Percentiles rank a stretch among this genome's conserved stretches.
Conservation (phyloP, 2,329 filamentous ascomycete species). For the Didymella pomorum region DNA sequence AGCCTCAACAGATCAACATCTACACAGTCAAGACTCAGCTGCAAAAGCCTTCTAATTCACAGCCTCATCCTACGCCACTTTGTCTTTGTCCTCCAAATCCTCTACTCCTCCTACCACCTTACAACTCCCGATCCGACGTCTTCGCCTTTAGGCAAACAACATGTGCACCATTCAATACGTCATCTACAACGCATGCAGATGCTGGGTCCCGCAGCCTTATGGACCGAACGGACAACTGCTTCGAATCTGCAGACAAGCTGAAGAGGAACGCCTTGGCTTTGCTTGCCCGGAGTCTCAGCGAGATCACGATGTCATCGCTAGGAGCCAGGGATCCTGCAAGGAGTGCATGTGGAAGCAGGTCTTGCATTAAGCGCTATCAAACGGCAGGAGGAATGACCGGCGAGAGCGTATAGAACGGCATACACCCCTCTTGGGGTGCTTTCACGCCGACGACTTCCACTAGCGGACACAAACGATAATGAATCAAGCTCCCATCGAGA, state of each 20-base stretch:
- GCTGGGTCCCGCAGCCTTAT: constrained; percentile 44
- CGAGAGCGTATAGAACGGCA: constrained; percentile 14
- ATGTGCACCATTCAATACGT: constrained; percentile 47
- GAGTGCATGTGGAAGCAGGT: constrained; percentile 42
- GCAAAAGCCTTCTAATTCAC: not conserved
- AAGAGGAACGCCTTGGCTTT: constrained; percentile 37
- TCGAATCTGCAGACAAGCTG: constrained; percentile 40
- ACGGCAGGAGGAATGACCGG: not conserved
- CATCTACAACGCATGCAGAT: constrained; percentile 38
- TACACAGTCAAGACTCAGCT: not conserved
- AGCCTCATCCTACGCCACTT: not conserved
- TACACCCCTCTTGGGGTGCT: too few relatives aligned
- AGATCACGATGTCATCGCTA: constrained; percentile 41
- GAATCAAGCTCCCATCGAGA: not conserved
- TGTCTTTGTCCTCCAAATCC: not conserved
- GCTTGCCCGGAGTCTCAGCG: constrained; percentile 39
- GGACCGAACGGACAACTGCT: constrained; percentile 38
- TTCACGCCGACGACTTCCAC: not conserved
- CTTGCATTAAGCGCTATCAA: constrained; percentile 1
- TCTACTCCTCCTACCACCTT: not conserved
- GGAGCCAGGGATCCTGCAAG: constrained; percentile 45
- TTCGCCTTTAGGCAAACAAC: constrained; percentile 1
- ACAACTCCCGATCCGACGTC: not conserved
- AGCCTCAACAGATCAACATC: not conserved
- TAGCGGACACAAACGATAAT: not conserved